Conservation (phyloP, 306 rosid genomes). For the Ochetophila trinervis region DNA sequence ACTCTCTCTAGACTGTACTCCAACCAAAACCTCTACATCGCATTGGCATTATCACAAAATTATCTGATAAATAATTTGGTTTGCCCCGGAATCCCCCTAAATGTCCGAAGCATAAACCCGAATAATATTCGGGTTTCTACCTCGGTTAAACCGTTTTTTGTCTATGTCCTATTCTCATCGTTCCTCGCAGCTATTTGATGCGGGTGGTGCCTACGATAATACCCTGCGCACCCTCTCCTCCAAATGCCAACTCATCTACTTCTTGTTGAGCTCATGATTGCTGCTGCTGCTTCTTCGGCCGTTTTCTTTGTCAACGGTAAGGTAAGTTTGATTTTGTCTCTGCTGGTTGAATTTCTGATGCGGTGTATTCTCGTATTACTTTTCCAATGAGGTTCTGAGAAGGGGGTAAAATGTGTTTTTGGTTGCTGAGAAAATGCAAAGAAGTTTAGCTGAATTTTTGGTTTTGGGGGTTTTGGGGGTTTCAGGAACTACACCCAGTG, state of each 20-base stretch:
- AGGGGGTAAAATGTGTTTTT: constrained; percentile 9
- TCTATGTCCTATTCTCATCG: constrained; percentile 20
- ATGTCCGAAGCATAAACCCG: constrained; percentile 18
- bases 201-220: constrained; percentile 6
- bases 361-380: not conserved
- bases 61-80: too few species aligned
- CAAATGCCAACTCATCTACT: not conserved
- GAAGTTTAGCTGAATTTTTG: too few species aligned
- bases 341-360: constrained; percentile 19
- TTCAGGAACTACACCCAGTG: not conserved
- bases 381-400: constrained; percentile 3
- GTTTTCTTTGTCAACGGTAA: not conserved
- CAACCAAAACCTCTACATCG: too few species aligned
- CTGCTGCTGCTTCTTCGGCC: constrained; percentile 15
- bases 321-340: not conserved
- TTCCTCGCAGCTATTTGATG: constrained; percentile 20
- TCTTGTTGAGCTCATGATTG: constrained; percentile 25
- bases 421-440: constrained; percentile 17
- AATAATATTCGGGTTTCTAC: constrained; percentile 7
- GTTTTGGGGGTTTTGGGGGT: constrained; percentile 9
- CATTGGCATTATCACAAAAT: not conserved
- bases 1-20: too few species aligned
- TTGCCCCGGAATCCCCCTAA: too few species aligned
- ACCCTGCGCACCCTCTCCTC: not conserved
- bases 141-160: constrained; percentile 37